These are phyloP conservation scores for Cenococcum geophilum DNA, from an alignment of 495 filamentous ascomycete species.

Conservation along the genomic window DNA sequence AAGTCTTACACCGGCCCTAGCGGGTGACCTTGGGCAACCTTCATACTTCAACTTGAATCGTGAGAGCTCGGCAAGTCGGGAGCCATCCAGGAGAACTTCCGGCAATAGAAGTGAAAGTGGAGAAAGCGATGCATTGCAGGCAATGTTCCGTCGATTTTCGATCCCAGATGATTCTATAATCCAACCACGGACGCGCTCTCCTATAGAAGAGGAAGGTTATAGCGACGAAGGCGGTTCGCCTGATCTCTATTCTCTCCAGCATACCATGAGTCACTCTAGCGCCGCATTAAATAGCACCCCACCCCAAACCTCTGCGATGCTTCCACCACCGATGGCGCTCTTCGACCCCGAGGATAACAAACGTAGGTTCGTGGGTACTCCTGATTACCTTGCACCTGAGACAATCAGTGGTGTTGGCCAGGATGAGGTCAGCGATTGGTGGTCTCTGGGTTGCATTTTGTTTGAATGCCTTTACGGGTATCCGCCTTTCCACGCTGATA, in stretches of 20 bases:
- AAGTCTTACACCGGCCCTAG: conserved; percentile 75
- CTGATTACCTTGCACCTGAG: conserved; percentile 94
- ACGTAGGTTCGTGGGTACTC: conserved; percentile 90
- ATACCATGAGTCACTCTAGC: conserved; percentile 43
- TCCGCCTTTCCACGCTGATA: conserved; percentile 86
- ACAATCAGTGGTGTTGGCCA: conserved; percentile 92
- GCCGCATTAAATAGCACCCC: conserved; percentile 48
- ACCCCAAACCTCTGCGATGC: conserved; percentile 66
- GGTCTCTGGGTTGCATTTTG: conserved; percentile 94
- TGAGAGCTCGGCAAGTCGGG: conserved; percentile 59
- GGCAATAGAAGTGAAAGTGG: conserved; percentile 88
- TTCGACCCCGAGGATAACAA: conserved; percentile 94
- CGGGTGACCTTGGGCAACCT: conserved; percentile 62
- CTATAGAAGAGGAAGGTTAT: conserved; percentile 66
- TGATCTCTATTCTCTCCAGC: conserved; percentile 59
- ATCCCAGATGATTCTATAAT: conserved; percentile 56
- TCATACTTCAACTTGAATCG: conserved; percentile 85
- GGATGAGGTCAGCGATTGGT: conserved; percentile 99
- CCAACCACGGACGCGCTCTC: conserved; percentile 39
- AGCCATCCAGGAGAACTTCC: conserved; percentile 72
- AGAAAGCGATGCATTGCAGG: conserved; percentile 75
- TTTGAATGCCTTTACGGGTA: conserved; percentile 92
- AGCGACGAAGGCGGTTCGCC: conserved; percentile 62
- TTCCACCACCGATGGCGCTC: conserved; percentile 89
- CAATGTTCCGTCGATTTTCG: conserved; percentile 79